Evolutionary conservation across 2,329 filamentous ascomycete species (phyloP).

Genomic region (Hypoxylon sp.): DNA sequence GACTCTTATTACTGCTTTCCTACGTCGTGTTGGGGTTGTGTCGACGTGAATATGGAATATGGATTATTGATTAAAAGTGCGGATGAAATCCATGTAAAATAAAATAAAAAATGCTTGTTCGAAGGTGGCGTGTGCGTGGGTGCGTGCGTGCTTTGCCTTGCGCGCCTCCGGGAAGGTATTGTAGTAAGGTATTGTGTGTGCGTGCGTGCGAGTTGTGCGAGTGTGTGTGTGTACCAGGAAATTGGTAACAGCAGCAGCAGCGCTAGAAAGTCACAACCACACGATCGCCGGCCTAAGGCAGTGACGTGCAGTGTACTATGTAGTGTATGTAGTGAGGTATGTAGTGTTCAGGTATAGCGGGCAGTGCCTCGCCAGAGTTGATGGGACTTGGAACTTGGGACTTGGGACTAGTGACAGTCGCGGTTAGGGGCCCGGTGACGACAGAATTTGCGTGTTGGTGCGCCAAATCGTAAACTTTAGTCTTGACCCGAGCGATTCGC

Average conservation of each 20-base stretch:
- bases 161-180: constrained; percentile 6
- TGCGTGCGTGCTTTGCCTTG: constrained; percentile 23
- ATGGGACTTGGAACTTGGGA: constrained; percentile 5
- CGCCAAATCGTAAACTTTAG: constrained; percentile 45
- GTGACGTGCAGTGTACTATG: constrained; percentile 41
- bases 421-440: constrained; percentile 43
- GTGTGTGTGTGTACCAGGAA: constrained; percentile 15
- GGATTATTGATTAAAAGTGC: constrained; percentile 20
- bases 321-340: neutral
- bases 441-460: constrained; percentile 46
- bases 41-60: constrained; percentile 14
- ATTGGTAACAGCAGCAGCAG: constrained; percentile 15
- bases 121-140: constrained; percentile 13
- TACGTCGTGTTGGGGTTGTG: constrained; percentile 24
- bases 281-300: constrained; percentile 42
- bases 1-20: constrained; percentile 50
- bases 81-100: constrained; percentile 33
- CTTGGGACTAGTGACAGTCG: constrained; percentile 38
- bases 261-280: constrained; percentile 13
- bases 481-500: constrained; percentile 43
- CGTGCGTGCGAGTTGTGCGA: constrained; percentile 4
- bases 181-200: constrained; percentile 1
- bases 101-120: constrained; percentile 1
- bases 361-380: constrained; percentile 37
- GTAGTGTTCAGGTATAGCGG: constrained; percentile 31